Evolutionary conservation across 2,329 filamentous ascomycete species (phyloP), one percentile per base, ranked within the genome.

Genomic region (Pseudogymnoascus sp.): DNA sequence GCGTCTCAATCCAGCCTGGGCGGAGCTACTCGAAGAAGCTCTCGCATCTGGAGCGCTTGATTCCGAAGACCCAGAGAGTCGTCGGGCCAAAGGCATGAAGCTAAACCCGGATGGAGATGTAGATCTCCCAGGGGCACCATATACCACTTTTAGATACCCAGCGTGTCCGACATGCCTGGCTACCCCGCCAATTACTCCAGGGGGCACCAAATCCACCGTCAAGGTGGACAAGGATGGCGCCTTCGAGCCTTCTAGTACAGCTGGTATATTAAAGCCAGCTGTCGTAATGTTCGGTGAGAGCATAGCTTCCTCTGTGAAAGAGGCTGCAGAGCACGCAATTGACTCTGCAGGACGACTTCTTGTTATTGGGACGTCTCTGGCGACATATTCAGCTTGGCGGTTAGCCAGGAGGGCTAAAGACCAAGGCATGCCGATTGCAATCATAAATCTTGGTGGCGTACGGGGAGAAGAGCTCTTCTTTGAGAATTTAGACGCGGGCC

Each of bases 221-320:
- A 80, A 89, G 66, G 83, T 89, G 11, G 93, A 97, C 70, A 69
- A 72, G 1, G 91, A 97, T 62, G 93, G 93, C 0, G 93, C 92
- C 0, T 96, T 88, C 90, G 77, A 80, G 40, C 69, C 80, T 5
- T 77, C 77, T 0, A 87, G 85, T 68, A 86, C 82, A 1, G 90
- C 86, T 0, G 95, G 93, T 1, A 85, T 97, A 39, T 75, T 99
- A 63, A 97, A 97, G 73, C 95, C 95, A 3, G 90, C 90, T 0
- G 93, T 99, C 1, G 87, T 93, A 70, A 97, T 97, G 91, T 97
- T 97, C 74, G 95, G 95, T 14, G 95, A 97, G 76, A 93, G 86
- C 65, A 96, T 97, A 60, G 79, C 84, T 0, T 75, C 77, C 1
- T 71, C 77, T 1, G 86, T 93, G 37, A 97, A 96, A 74, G 75